Conservation (phyloP, 176 grass and related monocot species). For the Carex kokanica region DNA sequence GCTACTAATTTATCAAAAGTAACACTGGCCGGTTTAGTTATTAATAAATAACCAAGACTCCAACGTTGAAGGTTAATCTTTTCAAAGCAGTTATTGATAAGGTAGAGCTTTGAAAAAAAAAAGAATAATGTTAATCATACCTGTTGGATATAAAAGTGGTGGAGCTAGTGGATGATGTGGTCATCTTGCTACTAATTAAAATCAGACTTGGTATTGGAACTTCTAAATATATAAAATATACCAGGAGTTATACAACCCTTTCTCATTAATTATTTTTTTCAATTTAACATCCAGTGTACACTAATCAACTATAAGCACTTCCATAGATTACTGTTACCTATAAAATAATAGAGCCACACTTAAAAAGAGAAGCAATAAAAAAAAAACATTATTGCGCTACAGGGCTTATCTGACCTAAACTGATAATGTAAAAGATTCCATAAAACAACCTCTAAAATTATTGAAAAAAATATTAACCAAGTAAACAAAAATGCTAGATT, state of each 20-base stretch:
- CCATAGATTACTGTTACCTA: neutral
- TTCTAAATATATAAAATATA: constrained; percentile 6
- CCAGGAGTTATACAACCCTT: neutral
- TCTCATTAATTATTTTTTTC: neutral
- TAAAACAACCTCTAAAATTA: constrained; percentile 11
- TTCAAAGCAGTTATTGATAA: neutral
- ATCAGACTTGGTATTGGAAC: neutral
- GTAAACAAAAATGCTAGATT: constrained; percentile 15
- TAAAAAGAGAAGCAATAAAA: neutral
- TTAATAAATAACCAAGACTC: neutral
- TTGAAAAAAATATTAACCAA: constrained; percentile 4
- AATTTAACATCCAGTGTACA: neutral
- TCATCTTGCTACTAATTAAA: neutral
- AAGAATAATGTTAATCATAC: neutral
- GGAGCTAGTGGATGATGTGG: neutral
- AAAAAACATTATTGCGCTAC: neutral
- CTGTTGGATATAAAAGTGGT: neutral
- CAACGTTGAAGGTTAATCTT: neutral
- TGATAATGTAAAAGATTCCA: neutral
- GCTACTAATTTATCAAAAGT: neutral
- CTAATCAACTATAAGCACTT: neutral
- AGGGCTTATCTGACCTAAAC: constrained; percentile 14
- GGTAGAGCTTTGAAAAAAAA: neutral
- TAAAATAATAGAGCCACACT: neutral
- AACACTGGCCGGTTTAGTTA: neutral